Conservation (phyloP, 768 basidiomycete genomes). For the Rhodotorula taiwanensis region DNA sequence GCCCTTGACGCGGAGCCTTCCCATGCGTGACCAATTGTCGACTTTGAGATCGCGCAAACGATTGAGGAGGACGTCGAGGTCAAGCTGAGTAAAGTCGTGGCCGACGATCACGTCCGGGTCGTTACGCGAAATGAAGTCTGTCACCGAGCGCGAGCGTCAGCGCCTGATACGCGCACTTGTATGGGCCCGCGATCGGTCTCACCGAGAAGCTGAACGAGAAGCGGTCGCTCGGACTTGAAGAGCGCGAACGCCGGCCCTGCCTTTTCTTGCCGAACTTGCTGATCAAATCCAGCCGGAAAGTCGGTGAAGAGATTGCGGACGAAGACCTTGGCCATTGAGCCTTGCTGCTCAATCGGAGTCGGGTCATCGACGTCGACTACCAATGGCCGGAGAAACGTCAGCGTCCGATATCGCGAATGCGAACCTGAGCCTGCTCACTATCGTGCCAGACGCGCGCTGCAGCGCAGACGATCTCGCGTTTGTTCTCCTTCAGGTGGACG, state of each 20-base stretch:
- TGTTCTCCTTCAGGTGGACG: constrained; percentile 88
- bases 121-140: constrained; percentile 68
- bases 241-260: constrained; percentile 54
- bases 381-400: not conserved
- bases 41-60: constrained; percentile 84
- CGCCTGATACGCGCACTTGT: not conserved
- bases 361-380: constrained; percentile 83
- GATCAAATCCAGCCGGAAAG: constrained; percentile 79
- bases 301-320: constrained; percentile 73
- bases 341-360: constrained; percentile 77
- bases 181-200: constrained; percentile 29
- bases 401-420: no score
- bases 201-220: constrained; percentile 77
- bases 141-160: not conserved
- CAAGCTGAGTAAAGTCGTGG: constrained; percentile 87
- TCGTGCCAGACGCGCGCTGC: constrained; percentile 77
- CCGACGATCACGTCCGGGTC: constrained; percentile 94
- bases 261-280: constrained; percentile 50
- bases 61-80: constrained; percentile 84
- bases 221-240: constrained; percentile 71
- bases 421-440: no score
- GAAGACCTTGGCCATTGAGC: constrained; percentile 75
- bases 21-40: constrained; percentile 89
- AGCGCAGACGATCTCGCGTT: constrained; percentile 82
- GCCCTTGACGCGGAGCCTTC: constrained; percentile 65